Conservation (phyloP, 2,329 filamentous ascomycete species). For the Colletotrichum liriopes region DNA sequence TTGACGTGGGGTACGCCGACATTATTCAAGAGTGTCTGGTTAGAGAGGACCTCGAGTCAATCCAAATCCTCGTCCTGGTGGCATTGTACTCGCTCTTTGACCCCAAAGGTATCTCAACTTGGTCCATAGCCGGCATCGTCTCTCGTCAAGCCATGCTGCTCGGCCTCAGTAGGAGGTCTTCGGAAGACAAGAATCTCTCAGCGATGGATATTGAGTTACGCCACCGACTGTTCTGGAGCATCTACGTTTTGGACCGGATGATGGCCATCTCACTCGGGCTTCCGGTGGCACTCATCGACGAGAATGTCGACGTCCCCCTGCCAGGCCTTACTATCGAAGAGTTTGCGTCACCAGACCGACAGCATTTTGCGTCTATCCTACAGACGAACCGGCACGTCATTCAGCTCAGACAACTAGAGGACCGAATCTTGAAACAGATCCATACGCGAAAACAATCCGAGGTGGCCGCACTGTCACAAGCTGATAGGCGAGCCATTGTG, state of each 20-base stretch:
- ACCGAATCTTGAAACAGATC: slow-evolving; percentile 56
- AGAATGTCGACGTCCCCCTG: slow-evolving; percentile 58
- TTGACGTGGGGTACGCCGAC: slow-evolving; percentile 56
- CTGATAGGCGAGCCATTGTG: slow-evolving; percentile 52
- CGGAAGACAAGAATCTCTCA: slow-evolving; percentile 48
- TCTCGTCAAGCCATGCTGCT: slow-evolving; percentile 58
- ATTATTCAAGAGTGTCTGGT: slow-evolving; percentile 59
- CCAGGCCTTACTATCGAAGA: slow-evolving; percentile 62
- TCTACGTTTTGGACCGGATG: slow-evolving; percentile 63
- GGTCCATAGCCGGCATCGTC: slow-evolving; percentile 58
- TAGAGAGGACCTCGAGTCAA: slow-evolving; percentile 54
- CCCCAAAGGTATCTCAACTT: slow-evolving; percentile 56
- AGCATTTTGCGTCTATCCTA: slow-evolving; percentile 57
- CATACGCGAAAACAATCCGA: slow-evolving; percentile 52
- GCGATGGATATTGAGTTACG: slow-evolving; percentile 52
- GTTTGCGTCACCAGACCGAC: slow-evolving; percentile 57
- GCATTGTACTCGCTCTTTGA: slow-evolving; percentile 62
- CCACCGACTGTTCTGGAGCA: slow-evolving; percentile 62
- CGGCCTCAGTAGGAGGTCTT: slow-evolving; percentile 53
- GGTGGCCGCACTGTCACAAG: slow-evolving; percentile 49
- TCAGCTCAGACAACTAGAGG: slow-evolving; percentile 60
- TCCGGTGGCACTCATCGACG: slow-evolving; percentile 57
- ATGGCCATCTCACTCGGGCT: slow-evolving; percentile 59
- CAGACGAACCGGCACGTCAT: slow-evolving; percentile 63
- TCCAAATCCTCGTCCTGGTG: slow-evolving; percentile 59